Base-by-base conservation (phyloP, 1,284 basidiomycete species). In the Cryptococcus sp. region DNA sequence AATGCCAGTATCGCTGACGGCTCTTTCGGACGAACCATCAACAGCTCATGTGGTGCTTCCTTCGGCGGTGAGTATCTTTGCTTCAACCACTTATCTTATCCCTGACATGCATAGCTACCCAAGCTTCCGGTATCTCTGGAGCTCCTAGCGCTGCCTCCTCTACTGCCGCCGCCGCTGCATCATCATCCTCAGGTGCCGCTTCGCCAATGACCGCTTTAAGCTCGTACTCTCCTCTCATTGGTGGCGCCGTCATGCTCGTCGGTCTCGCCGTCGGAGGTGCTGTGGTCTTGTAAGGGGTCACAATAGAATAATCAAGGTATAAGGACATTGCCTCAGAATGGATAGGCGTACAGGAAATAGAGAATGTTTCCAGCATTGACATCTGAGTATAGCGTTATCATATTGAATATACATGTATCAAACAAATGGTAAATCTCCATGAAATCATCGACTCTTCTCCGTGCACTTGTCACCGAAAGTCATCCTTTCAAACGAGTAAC, bases 51-150 rank as follows among this genome's bases (percentile, higher is more conserved):
- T 58, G 71, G 72, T 14, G 47, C 64, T 10, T 49, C 58, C 58
- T 76, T 76, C 50, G 67, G 64, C 32, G 38, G 70, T 71, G 50
- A 63, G 70, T 41, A 10, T n/a, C 38, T 41, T n/a, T 41, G 10
- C 38, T 41, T 41, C n/a, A 10, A 10, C n/a, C 10, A 41, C n/a
- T n/a, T 41, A n/a, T 41, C 38, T 41, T 10, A n/a, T 41, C n/a
- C 10, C 38, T 41, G 38, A 41, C 38, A n/a, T 10, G 10, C 10
- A 41, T 10, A 10, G 10, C 38, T n/a, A 10, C 38, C 10, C 38
- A 10, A 41, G 38, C 38, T 41, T n/a, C 10, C 10, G 38, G 38
- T 10, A n/a, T 41, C 10, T 10, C 38, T 41, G 10, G 10, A 10
- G 38, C 38, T n/a, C 10, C 38, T n/a, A 10, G 10, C n/a, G 38